A percentile compares a stretch with the other conserved stretches of the same genome.
These are phyloP conservation scores for Lactifluus volemus DNA, from an alignment of 768 basidiomycete species.

Conservation along the genomic window DNA sequence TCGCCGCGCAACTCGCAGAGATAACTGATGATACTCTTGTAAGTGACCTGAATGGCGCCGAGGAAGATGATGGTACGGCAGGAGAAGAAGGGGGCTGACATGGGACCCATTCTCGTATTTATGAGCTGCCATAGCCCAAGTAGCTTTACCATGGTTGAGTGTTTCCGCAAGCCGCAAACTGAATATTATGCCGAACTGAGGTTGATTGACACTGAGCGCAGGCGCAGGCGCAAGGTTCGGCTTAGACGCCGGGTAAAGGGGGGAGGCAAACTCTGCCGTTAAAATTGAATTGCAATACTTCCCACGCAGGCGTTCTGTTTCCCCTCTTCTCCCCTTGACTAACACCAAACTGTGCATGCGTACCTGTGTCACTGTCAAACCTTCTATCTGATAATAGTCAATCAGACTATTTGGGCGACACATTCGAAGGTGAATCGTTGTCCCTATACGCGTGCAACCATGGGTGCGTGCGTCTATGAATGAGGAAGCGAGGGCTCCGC, in stretches of 20 bases:
- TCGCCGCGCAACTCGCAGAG: constrained; percentile 67
- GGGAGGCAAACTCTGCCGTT: not conserved
- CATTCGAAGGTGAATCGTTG: not conserved
- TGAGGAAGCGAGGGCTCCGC: constrained; percentile 5
- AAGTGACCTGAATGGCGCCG: constrained; percentile 12
- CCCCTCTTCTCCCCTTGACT: not conserved
- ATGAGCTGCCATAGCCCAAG: not conserved
- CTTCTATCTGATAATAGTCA: not conserved
- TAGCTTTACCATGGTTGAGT: not conserved
- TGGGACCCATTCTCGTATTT: constrained; percentile 20
- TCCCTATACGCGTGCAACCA: not conserved
- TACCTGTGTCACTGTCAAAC: not conserved
- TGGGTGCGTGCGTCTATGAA: not conserved
- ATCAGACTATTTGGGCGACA: not conserved
- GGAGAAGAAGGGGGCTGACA: constrained; percentile 19
- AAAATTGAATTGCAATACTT: not conserved
- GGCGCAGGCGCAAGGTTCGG: not conserved
- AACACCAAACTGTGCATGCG: not conserved
- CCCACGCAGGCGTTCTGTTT: not conserved
- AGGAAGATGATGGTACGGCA: not conserved
- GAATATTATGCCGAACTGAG: not conserved
- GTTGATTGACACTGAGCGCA: constrained; percentile 3
- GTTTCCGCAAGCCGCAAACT: not conserved
- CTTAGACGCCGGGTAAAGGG: not conserved
- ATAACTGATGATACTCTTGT: constrained; percentile 36